These are phyloP conservation scores for Entamoeba moshkovskii DNA, from an alignment of 208 protist genomes.

Conservation along the genomic window DNA sequence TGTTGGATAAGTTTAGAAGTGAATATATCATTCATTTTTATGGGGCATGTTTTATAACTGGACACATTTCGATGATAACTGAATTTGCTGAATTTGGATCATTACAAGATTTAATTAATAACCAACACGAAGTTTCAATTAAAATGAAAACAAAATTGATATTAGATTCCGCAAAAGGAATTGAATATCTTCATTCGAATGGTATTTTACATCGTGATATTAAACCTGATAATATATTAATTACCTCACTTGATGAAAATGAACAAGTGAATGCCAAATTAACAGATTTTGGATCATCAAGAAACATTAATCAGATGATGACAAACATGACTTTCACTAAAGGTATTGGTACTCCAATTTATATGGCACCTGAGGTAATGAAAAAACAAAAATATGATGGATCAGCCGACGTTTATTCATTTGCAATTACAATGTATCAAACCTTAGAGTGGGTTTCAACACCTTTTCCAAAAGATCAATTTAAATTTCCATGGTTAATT, in stretches of 20 bases:
- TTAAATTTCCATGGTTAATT: background rate
- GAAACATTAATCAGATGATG: background rate
- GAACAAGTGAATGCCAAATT: background rate
- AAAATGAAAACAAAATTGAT: no score
- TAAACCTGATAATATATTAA: background rate
- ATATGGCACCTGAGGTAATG: background rate
- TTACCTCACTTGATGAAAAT: background rate
- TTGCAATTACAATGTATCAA: background rate
- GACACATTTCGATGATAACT: no score
- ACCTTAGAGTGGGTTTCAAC: background rate
- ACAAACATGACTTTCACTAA: background rate
- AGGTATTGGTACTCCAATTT: background rate
- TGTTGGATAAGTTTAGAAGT: no score
- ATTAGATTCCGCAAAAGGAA: background rate
- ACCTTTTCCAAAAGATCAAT: background rate
- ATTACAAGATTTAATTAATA: no score
- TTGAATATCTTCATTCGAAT: background rate
- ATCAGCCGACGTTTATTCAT: background rate
- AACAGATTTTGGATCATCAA: background rate
- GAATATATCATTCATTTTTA: no score
- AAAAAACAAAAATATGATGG: background rate
- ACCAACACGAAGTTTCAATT: no score
- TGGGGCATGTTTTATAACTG: no score
- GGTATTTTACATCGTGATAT: background rate
- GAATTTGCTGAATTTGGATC: no score